Evolutionary conservation across 2,329 filamentous ascomycete genomes (phyloP).

Genomic region (Penicillium sp.): DNA sequence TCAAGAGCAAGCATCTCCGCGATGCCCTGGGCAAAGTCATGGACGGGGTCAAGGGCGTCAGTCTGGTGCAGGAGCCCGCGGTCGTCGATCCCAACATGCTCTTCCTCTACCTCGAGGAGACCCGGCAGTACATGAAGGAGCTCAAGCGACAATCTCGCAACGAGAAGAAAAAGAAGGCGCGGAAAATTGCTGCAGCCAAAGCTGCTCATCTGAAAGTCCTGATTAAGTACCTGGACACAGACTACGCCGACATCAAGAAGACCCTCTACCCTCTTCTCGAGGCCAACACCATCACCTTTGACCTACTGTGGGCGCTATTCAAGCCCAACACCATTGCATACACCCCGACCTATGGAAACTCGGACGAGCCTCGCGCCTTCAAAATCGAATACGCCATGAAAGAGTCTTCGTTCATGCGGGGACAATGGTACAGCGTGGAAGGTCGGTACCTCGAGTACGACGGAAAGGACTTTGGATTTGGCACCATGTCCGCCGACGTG

Average conservation of each 20-base stretch:
- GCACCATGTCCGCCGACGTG: constrained; percentile 72
- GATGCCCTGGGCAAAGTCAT: constrained; percentile 74
- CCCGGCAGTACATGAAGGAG: constrained; percentile 68
- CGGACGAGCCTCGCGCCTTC: constrained; percentile 80
- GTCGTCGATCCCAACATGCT: constrained; percentile 73
- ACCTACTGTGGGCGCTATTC: constrained; percentile 86
- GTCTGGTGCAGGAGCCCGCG: constrained; percentile 79
- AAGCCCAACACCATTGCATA: constrained; percentile 84
- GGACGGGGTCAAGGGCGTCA: constrained; percentile 78
- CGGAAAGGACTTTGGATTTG: constrained; percentile 82
- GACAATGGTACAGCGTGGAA: constrained; percentile 77
- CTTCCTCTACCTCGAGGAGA: constrained; percentile 78
- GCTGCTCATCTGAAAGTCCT: constrained; percentile 69
- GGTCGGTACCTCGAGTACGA: constrained; percentile 83
- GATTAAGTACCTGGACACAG: constrained; percentile 77
- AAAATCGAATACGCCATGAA: constrained; percentile 79
- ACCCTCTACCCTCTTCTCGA: constrained; percentile 80
- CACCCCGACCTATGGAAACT: constrained; percentile 75
- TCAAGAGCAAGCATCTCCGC: constrained; percentile 80
- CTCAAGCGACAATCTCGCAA: constrained; percentile 71
- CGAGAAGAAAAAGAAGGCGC: constrained; percentile 52
- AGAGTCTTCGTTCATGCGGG: constrained; percentile 70
- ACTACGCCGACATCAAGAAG: constrained; percentile 79
- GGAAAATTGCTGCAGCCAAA: constrained; percentile 47
- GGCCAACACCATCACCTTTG: constrained; percentile 84